Evolutionary conservation across 345 rosid genomes (phyloP).

Genomic region (Syzygium aromaticum): DNA sequence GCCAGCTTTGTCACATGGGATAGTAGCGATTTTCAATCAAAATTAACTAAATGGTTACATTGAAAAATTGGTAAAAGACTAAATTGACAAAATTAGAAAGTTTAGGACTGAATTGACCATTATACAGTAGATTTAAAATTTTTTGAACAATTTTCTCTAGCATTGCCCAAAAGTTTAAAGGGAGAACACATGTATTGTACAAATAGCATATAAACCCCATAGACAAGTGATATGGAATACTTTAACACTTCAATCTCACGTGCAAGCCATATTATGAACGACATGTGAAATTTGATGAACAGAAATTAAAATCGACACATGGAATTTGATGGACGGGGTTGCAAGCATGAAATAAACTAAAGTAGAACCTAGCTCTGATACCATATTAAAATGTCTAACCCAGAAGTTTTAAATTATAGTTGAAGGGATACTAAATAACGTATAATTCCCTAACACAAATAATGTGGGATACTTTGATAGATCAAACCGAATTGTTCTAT

Average conservation of each 20-base stretch:
- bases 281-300: fast-evolving
- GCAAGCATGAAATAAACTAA: not conserved
- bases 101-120: fast-evolving
- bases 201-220: not conserved
- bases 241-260: not conserved
- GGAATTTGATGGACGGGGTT: not conserved
- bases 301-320: not conserved
- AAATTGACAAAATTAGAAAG: not conserved
- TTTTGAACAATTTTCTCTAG: not conserved
- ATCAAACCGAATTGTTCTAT: not conserved
- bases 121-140: not conserved
- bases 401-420: fast-evolving
- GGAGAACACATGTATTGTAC: not conserved
- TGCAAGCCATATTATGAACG: not conserved
- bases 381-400: fast-evolving
- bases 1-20: fast-evolving
- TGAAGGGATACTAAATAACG: not conserved
- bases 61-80: not conserved
- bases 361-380: fast-evolving
- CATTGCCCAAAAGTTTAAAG: not conserved
- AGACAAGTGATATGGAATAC: not conserved
- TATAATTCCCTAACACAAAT: fast-evolving
- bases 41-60: not conserved
- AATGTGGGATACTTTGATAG: not conserved
- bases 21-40: fast-evolving